Base-by-base conservation (phyloP, 1,139 yeast genomes). In the Magnusiomyces tetraspermus region DNA sequence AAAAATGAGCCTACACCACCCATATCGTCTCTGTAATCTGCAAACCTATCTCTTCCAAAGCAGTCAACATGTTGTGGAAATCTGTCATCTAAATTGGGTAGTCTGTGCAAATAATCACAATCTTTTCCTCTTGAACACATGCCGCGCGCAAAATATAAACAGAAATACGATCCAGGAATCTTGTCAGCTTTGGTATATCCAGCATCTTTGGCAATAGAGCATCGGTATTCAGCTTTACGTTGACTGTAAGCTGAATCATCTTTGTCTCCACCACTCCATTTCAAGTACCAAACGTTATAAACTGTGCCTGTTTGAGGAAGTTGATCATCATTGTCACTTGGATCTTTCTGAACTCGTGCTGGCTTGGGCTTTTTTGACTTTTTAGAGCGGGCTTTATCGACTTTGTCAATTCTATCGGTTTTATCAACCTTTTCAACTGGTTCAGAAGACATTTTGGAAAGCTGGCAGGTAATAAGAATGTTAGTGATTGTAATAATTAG, bases 1-100 rank as follows among this genome's bases (percentile, higher is more conserved):
- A 78, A 75, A 63, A 90, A 82, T n/a, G 90, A 82, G 0, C 97
- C 98, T 1, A 88, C 85, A 23, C 97, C 98, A 46, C 85, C 83
- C 96, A 89, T 88, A 67, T 92, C 98, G 60, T 90, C 97, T 59
- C 89, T 73, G 64, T 87, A 87, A 46, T 81, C 85, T 0, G 86
- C 75, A 57, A 85, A 85, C 66, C 85, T 87, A 64, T 87, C 96
- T 54, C 98, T 72, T 0, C 97, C 97, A 73, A 92, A 92, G 62
- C 97, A 90, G 68, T 92, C 98, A 42, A 82, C 79, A 1, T 88
- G 82, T 13, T 82, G 77, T 0, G 82, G 74, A 54, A 72, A 71
- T 45, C 69, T 66, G 56, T 79, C 83, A 0, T 62, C 59, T 4
- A 73, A 75, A 0, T 65, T 67, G 0, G 98, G 98, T 17, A 86